Base-by-base conservation (phyloP, 169 alveolate species). In the Ophryocystis elektroscirrha region DNA sequence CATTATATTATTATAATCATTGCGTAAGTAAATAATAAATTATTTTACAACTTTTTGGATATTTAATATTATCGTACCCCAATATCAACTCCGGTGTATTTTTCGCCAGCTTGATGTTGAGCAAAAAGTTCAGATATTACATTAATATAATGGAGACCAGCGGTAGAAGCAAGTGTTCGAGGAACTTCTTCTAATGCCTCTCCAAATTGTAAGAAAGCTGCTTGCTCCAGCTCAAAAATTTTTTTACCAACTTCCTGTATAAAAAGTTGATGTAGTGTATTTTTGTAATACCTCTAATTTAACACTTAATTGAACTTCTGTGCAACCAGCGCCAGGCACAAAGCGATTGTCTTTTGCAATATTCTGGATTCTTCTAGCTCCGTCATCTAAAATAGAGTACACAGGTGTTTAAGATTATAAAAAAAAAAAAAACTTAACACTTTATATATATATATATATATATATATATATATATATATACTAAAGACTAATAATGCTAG, bases 301-400 rank as follows among this genome's bases (percentile, higher is more conserved):
- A 43, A 73, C 71, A 35, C 92, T 83, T 23, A 87, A 63, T 56
- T 84, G 87, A 48, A 85, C 74, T 65, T 85, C 95, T 53, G 85
- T 66, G 25, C 96, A 91, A 6, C 98, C 98, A 19, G 89, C 98
- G 18, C 98, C 98, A 29, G 94, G 83, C 20, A 88, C 78, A 63
- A 75, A 83, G 18, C 88, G 62, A 18, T 72, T 67, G 52, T 80
- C 83, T 59, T 78, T 78, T 7, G 81, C 79, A 2, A 82, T 71
- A 43, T 79, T 71, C 59, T 78, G 77, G 25, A 73, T 41, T 1
- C 72, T 25, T 50, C 75, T 63, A 12, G 69, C 48, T 15, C 71
- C 83, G 50, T 73, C 82, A n/a, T n/a, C n/a, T n/a, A n/a, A n/a
- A n/a, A n/a, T n/a, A n/a, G n/a, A n/a, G n/a, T n/a, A n/a, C n/a